phyloP scores from a whole-genome alignment of 345 rosid species.

The Garcia nutans region DNA sequence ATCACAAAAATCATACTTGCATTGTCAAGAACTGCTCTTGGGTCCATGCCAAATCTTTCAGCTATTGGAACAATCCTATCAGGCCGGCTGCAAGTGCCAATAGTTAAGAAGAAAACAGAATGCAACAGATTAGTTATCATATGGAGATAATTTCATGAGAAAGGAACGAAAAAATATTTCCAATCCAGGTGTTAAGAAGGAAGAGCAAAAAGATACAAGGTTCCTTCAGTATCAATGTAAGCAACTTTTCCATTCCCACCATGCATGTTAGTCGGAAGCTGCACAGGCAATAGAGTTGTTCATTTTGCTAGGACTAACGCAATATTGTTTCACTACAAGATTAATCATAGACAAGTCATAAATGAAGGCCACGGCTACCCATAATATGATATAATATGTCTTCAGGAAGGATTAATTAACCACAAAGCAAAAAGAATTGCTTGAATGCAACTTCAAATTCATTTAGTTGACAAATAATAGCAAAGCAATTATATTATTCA shows the following conservation, averaged over 20 bases:
- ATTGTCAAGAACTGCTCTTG: conserved; percentile 94
- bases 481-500: not conserved
- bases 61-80: conserved; percentile 85
- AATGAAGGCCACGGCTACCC: not conserved
- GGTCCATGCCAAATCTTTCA: conserved; percentile 98
- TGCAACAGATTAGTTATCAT: not conserved
- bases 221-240: conserved; percentile 84
- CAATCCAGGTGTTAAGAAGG: not conserved
- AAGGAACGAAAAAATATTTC: conserved; percentile 2
- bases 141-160: not conserved
- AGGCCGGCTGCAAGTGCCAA: conserved; percentile 58
- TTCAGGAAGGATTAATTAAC: not conserved
- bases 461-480: not conserved
- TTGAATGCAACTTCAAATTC: not conserved
- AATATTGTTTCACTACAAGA: not conserved
- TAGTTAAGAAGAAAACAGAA: conserved; percentile 36
- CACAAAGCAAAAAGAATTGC: not conserved
- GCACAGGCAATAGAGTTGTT: conserved; percentile 24
- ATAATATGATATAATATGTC: not conserved
- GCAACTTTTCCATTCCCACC: conserved; percentile 97
- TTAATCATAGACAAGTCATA: not conserved
- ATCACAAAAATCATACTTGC: conserved; percentile 33
- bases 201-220: conserved; percentile 61
- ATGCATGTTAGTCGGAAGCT: conserved; percentile 81
- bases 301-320: not conserved